phyloP scores from a whole-genome alignment of 148 eudicot genomes.

The Nyssa sinensis region DNA sequence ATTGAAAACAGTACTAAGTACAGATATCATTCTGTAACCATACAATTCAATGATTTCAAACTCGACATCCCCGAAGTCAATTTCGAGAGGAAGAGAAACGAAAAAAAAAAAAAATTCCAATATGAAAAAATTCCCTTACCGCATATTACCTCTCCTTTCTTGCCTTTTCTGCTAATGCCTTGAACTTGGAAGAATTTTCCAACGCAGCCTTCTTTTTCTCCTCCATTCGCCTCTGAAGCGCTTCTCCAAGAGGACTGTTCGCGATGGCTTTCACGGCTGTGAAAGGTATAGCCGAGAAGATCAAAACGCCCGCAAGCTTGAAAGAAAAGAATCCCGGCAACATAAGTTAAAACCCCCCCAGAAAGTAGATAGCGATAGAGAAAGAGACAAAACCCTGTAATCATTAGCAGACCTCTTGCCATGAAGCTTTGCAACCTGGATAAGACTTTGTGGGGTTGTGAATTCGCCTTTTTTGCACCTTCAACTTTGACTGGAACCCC shows the following conservation, averaged over 20 bases:
- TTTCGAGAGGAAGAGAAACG: too few relatives aligned
- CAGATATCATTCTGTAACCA: too few relatives aligned
- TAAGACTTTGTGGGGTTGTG: slow-evolving; percentile 3
- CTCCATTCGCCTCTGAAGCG: slow-evolving; percentile 60
- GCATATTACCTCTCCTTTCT: slow-evolving; percentile 53
- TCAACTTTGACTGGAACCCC: neutral
- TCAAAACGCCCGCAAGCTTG: slow-evolving; percentile 81
- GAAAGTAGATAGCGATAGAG: neutral
- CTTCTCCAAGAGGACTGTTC: slow-evolving; percentile 78
- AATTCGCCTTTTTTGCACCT: neutral
- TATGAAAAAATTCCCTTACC: neutral
- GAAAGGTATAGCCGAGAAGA: slow-evolving; percentile 95
- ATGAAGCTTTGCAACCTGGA: slow-evolving; percentile 43
- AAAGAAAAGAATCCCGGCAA: neutral
- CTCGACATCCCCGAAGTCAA: too few relatives aligned
- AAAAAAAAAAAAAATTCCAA: too few relatives aligned
- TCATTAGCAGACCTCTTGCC: slow-evolving; percentile 44
- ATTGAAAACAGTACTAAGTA: too few relatives aligned
- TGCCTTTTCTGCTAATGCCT: slow-evolving; percentile 52
- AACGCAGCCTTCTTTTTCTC: slow-evolving; percentile 54
- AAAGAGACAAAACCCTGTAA: neutral
- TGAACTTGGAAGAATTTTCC: slow-evolving; percentile 38
- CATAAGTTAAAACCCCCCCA: too few relatives aligned
- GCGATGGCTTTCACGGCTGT: slow-evolving; percentile 90
- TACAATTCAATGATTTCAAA: too few relatives aligned